Evolutionary conservation across 2,329 filamentous ascomycete genomes (phyloP).

Genomic region (Colletotrichum horii): DNA sequence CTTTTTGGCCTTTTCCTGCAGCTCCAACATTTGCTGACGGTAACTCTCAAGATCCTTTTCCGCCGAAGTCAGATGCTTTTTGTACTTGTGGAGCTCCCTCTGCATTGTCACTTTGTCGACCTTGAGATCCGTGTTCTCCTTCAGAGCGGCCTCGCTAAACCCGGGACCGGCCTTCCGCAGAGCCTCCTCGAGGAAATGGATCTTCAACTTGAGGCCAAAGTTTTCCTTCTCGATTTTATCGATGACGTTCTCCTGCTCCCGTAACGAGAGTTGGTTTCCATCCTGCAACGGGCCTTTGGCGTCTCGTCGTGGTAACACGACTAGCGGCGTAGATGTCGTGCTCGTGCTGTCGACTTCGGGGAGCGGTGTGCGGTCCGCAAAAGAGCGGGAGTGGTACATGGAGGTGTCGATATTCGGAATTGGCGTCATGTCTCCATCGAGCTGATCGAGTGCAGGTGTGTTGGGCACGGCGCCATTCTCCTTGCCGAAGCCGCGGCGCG

Average conservation of each 20-base stretch:
- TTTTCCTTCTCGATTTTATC: conserved; percentile 98
- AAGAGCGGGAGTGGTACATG: conserved; percentile 69
- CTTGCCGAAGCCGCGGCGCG: conserved; percentile 63
- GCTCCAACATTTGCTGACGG: conserved; percentile 78
- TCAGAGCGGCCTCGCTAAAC: conserved; percentile 86
- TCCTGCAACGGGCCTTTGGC: conserved; percentile 76
- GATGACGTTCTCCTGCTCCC: conserved; percentile 94
- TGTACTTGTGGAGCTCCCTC: conserved; percentile 83
- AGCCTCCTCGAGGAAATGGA: conserved; percentile 94
- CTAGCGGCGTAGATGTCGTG: conserved; percentile 81
- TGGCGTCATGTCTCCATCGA: conserved; percentile 75
- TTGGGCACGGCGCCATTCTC: conserved; percentile 64
- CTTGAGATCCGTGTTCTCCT: conserved; percentile 96
- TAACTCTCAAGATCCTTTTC: conserved; percentile 89
- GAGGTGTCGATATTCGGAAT: conserved; percentile 78
- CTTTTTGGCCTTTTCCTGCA: conserved; percentile 81
- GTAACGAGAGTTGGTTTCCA: conserved; percentile 87
- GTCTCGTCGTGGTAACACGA: conserved; percentile 67
- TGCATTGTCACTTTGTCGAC: conserved; percentile 91
- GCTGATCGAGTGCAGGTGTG: conserved; percentile 73
- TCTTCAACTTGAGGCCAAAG: conserved; percentile 94
- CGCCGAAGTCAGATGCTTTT: conserved; percentile 81
- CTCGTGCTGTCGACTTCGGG: conserved; percentile 82
- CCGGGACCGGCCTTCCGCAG: conserved; percentile 86
- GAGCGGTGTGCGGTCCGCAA: conserved; percentile 69